Percentiles rank a stretch among this genome's conserved stretches.
phyloP scores from a whole-genome alignment of 805 yeast species.

The Helenozyma baotianmanensis region DNA sequence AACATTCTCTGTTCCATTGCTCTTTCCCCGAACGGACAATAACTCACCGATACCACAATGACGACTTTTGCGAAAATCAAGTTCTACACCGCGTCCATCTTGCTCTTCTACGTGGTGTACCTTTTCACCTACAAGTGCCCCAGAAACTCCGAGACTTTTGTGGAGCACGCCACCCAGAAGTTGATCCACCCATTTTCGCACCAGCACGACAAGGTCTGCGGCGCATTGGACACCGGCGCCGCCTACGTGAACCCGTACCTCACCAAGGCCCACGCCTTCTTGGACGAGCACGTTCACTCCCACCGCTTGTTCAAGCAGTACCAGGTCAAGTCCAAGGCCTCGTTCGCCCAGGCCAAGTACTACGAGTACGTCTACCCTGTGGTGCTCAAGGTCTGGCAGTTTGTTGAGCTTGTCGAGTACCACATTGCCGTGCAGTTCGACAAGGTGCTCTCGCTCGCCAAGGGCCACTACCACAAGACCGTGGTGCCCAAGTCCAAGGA shows the following conservation, averaged over 20 bases:
- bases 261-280: conserved; percentile 20
- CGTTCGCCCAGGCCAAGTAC: conserved; percentile 19
- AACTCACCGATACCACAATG: conserved; percentile 5
- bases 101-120: conserved; percentile 32
- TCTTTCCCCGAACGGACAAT: not conserved
- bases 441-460: conserved; percentile 10
- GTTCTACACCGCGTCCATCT: conserved; percentile 19
- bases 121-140: conserved; percentile 38
- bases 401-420: conserved; percentile 31
- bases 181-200: conserved; percentile 37
- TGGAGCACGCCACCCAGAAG: conserved; percentile 20
- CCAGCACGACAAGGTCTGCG: conserved; percentile 34
- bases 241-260: conserved; percentile 28
- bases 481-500: conserved; percentile 17
- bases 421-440: conserved; percentile 25
- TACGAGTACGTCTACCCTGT: conserved; percentile 25
- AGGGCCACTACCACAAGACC: conserved; percentile 17
- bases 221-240: conserved; percentile 26
- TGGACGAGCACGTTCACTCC: conserved; percentile 36
- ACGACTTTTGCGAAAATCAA: conserved; percentile 16
- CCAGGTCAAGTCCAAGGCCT: conserved; percentile 25
- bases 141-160: conserved; percentile 22
- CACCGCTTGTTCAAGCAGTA: conserved; percentile 31
- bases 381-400: conserved; percentile 28
- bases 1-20: not conserved